Evolutionary conservation across 2,329 filamentous ascomycete genomes (phyloP).

Genomic region (Colletotrichum sidae): DNA sequence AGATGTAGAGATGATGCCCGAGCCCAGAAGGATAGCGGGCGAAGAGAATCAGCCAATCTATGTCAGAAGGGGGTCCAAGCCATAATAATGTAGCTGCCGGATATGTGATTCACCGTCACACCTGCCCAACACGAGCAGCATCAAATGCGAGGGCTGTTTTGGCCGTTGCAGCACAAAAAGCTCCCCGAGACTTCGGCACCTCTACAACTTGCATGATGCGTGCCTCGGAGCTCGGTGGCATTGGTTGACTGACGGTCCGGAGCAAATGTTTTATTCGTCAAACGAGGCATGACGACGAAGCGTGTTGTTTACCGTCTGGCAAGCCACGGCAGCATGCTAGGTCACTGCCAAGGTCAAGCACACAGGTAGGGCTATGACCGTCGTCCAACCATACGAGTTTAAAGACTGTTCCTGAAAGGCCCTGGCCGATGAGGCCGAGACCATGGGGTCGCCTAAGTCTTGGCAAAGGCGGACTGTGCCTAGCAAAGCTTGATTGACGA

Average conservation of each 20-base stretch:
- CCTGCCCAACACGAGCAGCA: constrained; percentile 1
- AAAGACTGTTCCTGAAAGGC: constrained; percentile 12
- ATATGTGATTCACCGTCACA: not conserved
- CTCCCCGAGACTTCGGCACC: constrained; percentile 6
- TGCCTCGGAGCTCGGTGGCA: constrained; percentile 5
- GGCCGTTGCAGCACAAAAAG: not conserved
- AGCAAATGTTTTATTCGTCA: not conserved
- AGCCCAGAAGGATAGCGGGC: not conserved
- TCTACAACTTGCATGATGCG: constrained; percentile 21
- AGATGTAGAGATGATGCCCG: not conserved
- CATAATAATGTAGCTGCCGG: not conserved
- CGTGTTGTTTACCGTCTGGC: constrained; percentile 6
- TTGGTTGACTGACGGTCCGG: not conserved
- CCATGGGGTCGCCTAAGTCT: constrained; percentile 30
- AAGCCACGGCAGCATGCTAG: constrained; percentile 9
- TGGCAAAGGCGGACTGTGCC: constrained; percentile 35
- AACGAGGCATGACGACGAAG: constrained; percentile 27
- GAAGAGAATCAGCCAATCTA: constrained; percentile 1
- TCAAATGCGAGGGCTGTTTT: constrained; percentile 10
- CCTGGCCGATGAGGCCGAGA: constrained; percentile 27
- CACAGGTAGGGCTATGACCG: constrained; percentile 25
- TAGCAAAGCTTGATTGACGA: constrained; percentile 30
- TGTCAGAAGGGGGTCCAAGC: constrained; percentile 5
- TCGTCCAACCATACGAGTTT: constrained; percentile 19
- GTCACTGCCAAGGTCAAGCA: constrained; percentile 29